Base-by-base conservation (phyloP, 176 grass and related monocot genomes). In the Tillandsia leiboldiana region DNA sequence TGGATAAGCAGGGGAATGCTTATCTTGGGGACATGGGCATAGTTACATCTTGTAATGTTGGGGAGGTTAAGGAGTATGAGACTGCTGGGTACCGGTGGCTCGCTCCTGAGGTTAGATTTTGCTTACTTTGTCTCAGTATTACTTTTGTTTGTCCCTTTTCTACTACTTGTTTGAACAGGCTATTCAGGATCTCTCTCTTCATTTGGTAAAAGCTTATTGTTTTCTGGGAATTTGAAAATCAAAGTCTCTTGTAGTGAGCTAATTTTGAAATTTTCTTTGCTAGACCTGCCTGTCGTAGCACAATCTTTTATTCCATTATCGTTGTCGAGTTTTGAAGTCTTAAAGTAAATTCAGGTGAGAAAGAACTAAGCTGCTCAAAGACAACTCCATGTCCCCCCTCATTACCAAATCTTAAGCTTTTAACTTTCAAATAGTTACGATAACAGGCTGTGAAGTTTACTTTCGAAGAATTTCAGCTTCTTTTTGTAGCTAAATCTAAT, bases 21-120 rank as follows among this genome's bases (percentile, higher is more conserved):
- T 93, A 81, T 79, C 80, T 99, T 26, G 94, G 94, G 11, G 94
- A 99, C 75, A 99, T 93, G 94, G 94, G 94, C 27, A 81, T 86
- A 68, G 84, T 99, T 81, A 84, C 80, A 50, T 81, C 94, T 77
- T 93, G 90, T 79, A 93, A 86, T 71, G 87, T 75, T n/a, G 94
- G 94, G 49, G 94, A 99, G 80, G 87, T 92, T 47, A 97, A 89
- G 0, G 93, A 93, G 80, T 99, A 99, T 12, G 94, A 99, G 75
- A 99, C 94, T 0, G 88, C 90, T 64, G 94, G 94, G 3, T 99
- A 93, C 65, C 84, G 90, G 24, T 99, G 94, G 94, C 77, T 99
- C 50, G 94, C 94, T 74, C 94, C 94, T 49, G 94, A 99, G 94
- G 94, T 99, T 83, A 82, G 90, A 76, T 70, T 24, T 61, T 61